A percentile compares a stretch with the other conserved stretches of the same genome.
Conservation (phyloP, 805 yeast species). For the Yamadazyma olivae region DNA sequence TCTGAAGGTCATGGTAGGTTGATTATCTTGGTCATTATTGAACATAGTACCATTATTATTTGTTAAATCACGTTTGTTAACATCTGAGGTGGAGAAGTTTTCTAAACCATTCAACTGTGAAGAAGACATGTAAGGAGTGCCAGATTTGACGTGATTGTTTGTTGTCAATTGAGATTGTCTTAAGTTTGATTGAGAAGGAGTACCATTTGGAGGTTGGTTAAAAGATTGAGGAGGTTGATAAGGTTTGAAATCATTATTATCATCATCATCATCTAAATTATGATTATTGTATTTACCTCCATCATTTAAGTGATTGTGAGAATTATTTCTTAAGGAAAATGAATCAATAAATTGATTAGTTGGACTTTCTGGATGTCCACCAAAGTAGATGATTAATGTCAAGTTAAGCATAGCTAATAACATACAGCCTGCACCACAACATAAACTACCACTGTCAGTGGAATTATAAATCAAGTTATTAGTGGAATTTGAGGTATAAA, state of each 20-base stretch:
- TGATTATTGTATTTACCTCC: slow-evolving; percentile 13
- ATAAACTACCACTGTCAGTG: slow-evolving; percentile 61
- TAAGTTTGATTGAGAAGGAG: slow-evolving; percentile 21
- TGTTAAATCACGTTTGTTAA: slow-evolving; percentile 30
- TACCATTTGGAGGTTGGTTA: slow-evolving; percentile 3
- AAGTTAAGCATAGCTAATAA: slow-evolving; percentile 77
- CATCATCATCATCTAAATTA: slow-evolving; percentile 20
- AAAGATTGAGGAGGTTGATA: background rate
- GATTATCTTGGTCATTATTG: slow-evolving; percentile 20
- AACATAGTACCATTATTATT: slow-evolving; percentile 15
- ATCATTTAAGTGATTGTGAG: slow-evolving; percentile 33
- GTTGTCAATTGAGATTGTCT: slow-evolving; percentile 33
- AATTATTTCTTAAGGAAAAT: slow-evolving; percentile 55
- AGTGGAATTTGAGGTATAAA: slow-evolving; percentile 82
- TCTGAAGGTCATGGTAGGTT: slow-evolving; percentile 54
- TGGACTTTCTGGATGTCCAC: slow-evolving; percentile 88
- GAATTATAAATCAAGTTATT: slow-evolving; percentile 71
- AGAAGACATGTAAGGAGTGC: slow-evolving; percentile 44
- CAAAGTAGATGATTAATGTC: slow-evolving; percentile 85
- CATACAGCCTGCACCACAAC: slow-evolving; percentile 92
- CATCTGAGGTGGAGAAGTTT: slow-evolving; percentile 42
- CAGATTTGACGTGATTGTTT: slow-evolving; percentile 22
- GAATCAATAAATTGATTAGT: slow-evolving; percentile 82
- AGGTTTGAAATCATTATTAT: slow-evolving; percentile 15
- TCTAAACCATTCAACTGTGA: slow-evolving; percentile 62